Percentiles rank a stretch among this genome's conserved stretches.
Conservation (phyloP, 2,329 filamentous ascomycete genomes). For the Furcasterigmium sp. region DNA sequence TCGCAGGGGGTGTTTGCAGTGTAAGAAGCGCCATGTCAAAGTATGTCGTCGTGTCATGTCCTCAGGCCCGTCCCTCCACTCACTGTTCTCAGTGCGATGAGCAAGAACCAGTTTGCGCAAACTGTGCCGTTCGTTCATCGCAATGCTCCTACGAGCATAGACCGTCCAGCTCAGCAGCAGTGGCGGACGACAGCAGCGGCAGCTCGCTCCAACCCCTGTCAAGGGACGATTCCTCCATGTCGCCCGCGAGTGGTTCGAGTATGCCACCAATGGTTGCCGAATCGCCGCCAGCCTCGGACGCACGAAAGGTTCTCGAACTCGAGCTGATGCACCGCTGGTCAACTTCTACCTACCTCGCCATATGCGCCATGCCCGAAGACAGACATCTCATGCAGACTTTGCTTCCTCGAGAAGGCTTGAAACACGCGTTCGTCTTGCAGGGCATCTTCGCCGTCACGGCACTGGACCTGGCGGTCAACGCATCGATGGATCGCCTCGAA, state of each 20-base stretch:
- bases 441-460: constrained; percentile 28
- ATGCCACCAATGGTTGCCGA: too few relatives aligned
- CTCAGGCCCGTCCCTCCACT: background rate
- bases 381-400: constrained; percentile 24
- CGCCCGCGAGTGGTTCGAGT: too few relatives aligned
- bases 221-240: background rate
- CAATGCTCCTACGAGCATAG: background rate
- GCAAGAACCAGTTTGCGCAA: constrained; percentile 26
- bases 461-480: constrained; percentile 21
- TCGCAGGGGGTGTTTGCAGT: constrained; percentile 24
- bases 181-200: background rate
- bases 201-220: background rate
- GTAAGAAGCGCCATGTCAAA: constrained; percentile 28
- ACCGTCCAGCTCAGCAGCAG: background rate
- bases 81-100: constrained; percentile 26
- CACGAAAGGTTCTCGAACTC: constrained; percentile 39
- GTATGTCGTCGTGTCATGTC: constrained; percentile 7
- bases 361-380: constrained; percentile 31
- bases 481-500: constrained; percentile 5
- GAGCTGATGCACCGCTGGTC: constrained; percentile 48
- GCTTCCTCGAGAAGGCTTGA: constrained; percentile 27
- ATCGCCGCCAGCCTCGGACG: too few relatives aligned
- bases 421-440: constrained; percentile 32
- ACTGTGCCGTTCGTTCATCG: constrained; percentile 20
- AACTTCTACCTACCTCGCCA: constrained; percentile 34